Percentiles rank a stretch among this genome's conserved stretches.
These are phyloP conservation scores for Magnaporthales sp. DNA, from an alignment of 2,329 filamentous ascomycete genomes.

Conservation along the genomic window DNA sequence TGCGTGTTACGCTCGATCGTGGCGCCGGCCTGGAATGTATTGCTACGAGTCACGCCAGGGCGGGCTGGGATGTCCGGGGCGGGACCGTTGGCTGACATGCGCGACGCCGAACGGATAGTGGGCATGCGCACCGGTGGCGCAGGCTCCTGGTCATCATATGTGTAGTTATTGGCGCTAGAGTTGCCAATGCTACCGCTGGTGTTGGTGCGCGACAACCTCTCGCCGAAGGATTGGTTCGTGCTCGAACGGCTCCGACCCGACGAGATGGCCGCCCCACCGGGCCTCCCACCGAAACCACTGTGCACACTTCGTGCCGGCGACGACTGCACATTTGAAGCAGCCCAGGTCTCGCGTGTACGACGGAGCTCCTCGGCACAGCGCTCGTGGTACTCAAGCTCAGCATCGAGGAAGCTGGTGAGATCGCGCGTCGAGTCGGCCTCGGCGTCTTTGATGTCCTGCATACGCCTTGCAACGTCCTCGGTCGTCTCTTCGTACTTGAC, in stretches of 20 bases:
- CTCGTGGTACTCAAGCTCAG: slow-evolving; percentile 86
- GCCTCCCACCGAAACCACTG: slow-evolving; percentile 10
- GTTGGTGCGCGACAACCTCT: slow-evolving; percentile 21
- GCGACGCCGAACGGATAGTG: slow-evolving; percentile 27
- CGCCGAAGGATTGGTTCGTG: slow-evolving; percentile 34
- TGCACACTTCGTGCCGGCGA: not conserved
- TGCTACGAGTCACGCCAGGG: slow-evolving; percentile 26
- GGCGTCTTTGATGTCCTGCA: slow-evolving; percentile 93
- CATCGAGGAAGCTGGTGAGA: slow-evolving; percentile 73
- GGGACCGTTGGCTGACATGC: slow-evolving; percentile 13
- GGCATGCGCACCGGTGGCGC: slow-evolving; percentile 34
- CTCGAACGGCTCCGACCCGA: slow-evolving; percentile 33
- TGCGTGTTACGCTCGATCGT: slow-evolving; percentile 7
- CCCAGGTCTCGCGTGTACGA: slow-evolving; percentile 39
- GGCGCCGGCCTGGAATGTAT: slow-evolving; percentile 28
- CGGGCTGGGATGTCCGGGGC: slow-evolving; percentile 25
- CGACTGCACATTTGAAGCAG: slow-evolving; percentile 4
- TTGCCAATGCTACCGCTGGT: slow-evolving; percentile 26
- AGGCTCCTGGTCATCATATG: slow-evolving; percentile 23
- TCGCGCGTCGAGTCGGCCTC: slow-evolving; percentile 78
- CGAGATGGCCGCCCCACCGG: slow-evolving; percentile 12
- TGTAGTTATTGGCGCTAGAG: slow-evolving; percentile 21
- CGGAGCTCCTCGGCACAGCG: slow-evolving; percentile 76
- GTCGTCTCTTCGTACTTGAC: slow-evolving; percentile 94
- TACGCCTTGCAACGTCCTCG: slow-evolving; percentile 83